Base-by-base conservation (phyloP, 371 early-diverging fungal genomes). In the Mucor circinelloides region DNA sequence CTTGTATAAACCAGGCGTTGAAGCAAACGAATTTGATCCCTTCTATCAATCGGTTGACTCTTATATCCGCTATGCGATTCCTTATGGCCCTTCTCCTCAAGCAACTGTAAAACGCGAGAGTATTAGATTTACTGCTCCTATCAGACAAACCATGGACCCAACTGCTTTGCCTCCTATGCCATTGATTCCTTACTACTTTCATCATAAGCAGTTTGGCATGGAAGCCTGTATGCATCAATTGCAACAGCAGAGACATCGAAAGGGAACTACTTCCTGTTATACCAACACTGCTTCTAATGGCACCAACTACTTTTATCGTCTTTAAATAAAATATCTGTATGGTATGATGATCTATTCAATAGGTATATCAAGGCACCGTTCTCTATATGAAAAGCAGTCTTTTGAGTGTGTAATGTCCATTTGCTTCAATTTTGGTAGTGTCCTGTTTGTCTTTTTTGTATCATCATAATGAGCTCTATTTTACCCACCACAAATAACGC, bases 141-240 rank as follows among this genome's bases (percentile, higher is more conserved):
- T 46, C 21, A 46, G 21, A 46, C 21, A 46, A 6, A 6, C 48
- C 8, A n/a, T 46, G n/a, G 23, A 46, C 2, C 48, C 6, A 21
- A 46, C 13, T 3, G 4, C 42, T 55, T 25, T 28, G n/a, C 21
- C 23, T 19, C 31, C 15, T 31, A 63, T 59, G 67, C 71, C 66
- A 0, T 31, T 62, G 19, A 69, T 73, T 34, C 70, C 74, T 15
- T 73, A 63, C 31, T 73, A 58, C 46, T 73, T 64, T 46, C 70
- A 73, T 54, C 74, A 73, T 42, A 13, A 34, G 8, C 34, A 60
- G 25, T 73, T 73, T 57, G 74, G 74, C 27, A 67, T 73, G 23
- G 74, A 73, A 57, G 59, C 70, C 3, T 66, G 70, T 52, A 67
- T 70, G 70, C 40, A 46, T 30, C 74, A 70, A 58, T 60, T 67